phyloP scores from a whole-genome alignment of 148 eudicot genomes.

The Rhododendron henanense region DNA sequence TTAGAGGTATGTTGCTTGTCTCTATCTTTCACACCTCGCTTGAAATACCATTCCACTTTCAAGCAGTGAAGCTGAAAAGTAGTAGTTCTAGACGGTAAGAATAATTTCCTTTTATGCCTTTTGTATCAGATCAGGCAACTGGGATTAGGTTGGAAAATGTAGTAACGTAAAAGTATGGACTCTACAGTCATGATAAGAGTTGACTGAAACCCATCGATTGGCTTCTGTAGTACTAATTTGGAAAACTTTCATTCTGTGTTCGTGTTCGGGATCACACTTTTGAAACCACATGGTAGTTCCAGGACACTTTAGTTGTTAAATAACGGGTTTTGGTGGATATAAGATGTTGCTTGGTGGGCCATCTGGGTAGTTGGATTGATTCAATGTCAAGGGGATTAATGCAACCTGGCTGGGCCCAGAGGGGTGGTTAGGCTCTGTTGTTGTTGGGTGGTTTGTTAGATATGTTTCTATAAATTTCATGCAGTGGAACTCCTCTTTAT shows the following conservation, averaged over 20 bases:
- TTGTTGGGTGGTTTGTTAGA: not conserved
- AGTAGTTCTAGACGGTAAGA: not conserved
- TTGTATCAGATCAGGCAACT: not conserved
- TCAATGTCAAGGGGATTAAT: not conserved
- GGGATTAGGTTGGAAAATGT: not conserved
- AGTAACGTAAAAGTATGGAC: not conserved
- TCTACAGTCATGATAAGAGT: not conserved
- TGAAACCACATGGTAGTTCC: not conserved
- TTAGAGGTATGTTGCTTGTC: slow-evolving; percentile 50
- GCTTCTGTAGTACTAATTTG: not conserved
- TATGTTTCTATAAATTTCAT: not conserved
- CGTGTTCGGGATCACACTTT: not conserved
- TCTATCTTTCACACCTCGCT: not conserved
- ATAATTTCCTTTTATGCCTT: not conserved
- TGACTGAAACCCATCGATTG: not conserved
- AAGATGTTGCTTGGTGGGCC: not conserved
- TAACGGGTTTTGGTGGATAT: not conserved
- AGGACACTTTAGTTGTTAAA: not conserved
- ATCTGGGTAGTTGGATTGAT: not conserved
- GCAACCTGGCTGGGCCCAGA: not conserved
- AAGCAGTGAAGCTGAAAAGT: not conserved
- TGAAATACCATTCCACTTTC: not conserved
- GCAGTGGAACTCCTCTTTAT: not conserved
- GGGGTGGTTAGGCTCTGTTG: not conserved
- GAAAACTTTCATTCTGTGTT: not conserved